Evolutionary conservation across 257 asterid genomes (phyloP).

Genomic region (Henckelia pumila): DNA sequence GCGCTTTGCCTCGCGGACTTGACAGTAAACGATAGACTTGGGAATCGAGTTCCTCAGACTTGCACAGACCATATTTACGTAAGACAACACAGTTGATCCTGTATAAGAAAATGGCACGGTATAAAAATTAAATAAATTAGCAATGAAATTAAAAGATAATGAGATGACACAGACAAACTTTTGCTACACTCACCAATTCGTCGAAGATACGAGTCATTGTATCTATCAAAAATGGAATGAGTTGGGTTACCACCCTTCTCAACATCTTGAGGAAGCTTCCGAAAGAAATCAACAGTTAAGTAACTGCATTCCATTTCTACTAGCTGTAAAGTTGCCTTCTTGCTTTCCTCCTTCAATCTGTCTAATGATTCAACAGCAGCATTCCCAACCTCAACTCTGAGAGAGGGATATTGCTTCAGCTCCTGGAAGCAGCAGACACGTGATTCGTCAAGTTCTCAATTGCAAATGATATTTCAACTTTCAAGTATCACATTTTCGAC

Average conservation of each 20-base stretch:
- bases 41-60: constrained; percentile 93
- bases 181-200: constrained; percentile 60
- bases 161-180: constrained; percentile 10
- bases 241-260: constrained; percentile 99
- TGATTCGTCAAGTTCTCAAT: background rate
- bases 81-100: constrained; percentile 90
- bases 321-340: constrained; percentile 83
- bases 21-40: constrained; percentile 91
- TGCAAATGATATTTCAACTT: background rate
- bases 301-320: constrained; percentile 96
- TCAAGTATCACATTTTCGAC: background rate
- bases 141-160: background rate
- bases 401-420: constrained; percentile 94
- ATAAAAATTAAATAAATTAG: constrained; percentile 2
- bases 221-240: constrained; percentile 91
- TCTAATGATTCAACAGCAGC: constrained; percentile 93
- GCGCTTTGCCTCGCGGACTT: constrained; percentile 98
- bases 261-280: constrained; percentile 98
- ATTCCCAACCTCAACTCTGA: constrained; percentile 75
- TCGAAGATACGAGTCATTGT: constrained; percentile 88
- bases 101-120: constrained; percentile 22
- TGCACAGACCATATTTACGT: constrained; percentile 92
- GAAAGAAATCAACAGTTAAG: constrained; percentile 90
- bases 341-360: constrained; percentile 96
- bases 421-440: constrained; percentile 44